A percentile compares a stretch with the other conserved stretches of the same genome.
These are phyloP conservation scores for Nothomitra cinnamomea DNA, from an alignment of 2,329 filamentous ascomycete species.

Conservation along the genomic window DNA sequence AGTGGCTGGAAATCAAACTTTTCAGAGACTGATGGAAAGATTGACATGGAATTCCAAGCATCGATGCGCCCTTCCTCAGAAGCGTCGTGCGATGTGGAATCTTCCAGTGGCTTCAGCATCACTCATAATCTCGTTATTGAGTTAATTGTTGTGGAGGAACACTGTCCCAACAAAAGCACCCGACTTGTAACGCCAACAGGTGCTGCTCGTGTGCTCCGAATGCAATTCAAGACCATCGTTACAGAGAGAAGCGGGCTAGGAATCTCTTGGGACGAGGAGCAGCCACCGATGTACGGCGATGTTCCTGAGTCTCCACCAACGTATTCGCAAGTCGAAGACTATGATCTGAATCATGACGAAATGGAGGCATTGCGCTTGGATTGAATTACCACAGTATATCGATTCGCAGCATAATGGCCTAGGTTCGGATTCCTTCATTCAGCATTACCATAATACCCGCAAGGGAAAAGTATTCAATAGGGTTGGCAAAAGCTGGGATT, in stretches of 20 bases:
- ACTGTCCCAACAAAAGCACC: constrained; percentile 49
- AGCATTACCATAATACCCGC: neutral
- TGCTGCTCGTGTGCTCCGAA: constrained; percentile 75
- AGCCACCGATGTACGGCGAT: constrained; percentile 84
- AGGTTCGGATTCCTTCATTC: neutral
- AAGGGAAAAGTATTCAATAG: neutral
- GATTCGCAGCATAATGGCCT: neutral
- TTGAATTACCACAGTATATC: neutral
- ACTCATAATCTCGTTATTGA: constrained; percentile 79
- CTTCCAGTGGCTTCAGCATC: constrained; percentile 57
- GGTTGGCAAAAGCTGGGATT: neutral
- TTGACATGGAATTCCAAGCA: constrained; percentile 66
- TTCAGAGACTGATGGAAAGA: constrained; percentile 41
- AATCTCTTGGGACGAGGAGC: constrained; percentile 93
- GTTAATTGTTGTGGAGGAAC: constrained; percentile 87
- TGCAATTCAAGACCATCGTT: constrained; percentile 71
- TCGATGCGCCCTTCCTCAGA: constrained; percentile 42
- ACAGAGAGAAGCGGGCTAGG: constrained; percentile 76
- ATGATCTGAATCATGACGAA: constrained; percentile 16
- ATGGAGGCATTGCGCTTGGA: neutral
- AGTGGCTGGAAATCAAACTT: constrained; percentile 80
- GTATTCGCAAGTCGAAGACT: constrained; percentile 30
- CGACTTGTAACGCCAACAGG: constrained; percentile 72
- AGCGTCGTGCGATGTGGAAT: constrained; percentile 63
- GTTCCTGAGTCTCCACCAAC: constrained; percentile 70